Evolutionary conservation across 2,329 filamentous ascomycete species (phyloP), one percentile per base, ranked within the genome.

Genomic region (Epichloe coenophiala): DNA sequence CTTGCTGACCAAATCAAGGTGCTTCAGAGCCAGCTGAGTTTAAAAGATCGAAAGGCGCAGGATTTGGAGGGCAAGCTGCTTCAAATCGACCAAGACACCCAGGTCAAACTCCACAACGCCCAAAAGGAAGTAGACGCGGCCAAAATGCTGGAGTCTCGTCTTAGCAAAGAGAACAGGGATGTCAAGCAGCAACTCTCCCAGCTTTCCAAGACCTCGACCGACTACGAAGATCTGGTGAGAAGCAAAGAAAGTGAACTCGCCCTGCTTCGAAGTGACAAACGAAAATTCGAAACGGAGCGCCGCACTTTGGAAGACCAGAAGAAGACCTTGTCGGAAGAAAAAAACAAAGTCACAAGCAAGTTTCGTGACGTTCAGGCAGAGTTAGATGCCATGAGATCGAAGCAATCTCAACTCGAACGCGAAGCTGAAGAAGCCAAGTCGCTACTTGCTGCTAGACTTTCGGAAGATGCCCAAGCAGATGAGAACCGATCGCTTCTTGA

Each of bases 201-300:
- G 57, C 73, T 98, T 17, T 93, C 93, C 0, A 83, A 88, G 46
- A 96, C 91, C 0, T 95, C 91, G 1, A 94, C 89, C 0, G 88
- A 90, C 61, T 97, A 95, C 57, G 93, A 98, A 66, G 91, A 97
- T 59, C 78, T 97, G 42, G 85, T 98, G 23, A 80, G 89, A 23
- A 84, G 86, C 53, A 98, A 97, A 65, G 93, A 98, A 63, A 95
- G 90, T 64, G 94, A 98, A 62, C 73, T 98, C 19, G 78, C 84
- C 0, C 76, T 97, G 44, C 75, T 97, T 36, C 88, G 89, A 58
- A 81, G 82, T 11, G 93, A 98, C 63, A 80, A 90, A 55, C 86
- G 85, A 63, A 88, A 84, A 56, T 84, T 85, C 57, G 86, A 95
- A 63, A 80, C 83, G 48, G 90, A 96, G 59, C 86, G 84, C 33